A percentile compares a stretch with the other conserved stretches of the same genome.
phyloP scores from a whole-genome alignment of 768 basidiomycete genomes.

The Auricularia heimuer region DNA sequence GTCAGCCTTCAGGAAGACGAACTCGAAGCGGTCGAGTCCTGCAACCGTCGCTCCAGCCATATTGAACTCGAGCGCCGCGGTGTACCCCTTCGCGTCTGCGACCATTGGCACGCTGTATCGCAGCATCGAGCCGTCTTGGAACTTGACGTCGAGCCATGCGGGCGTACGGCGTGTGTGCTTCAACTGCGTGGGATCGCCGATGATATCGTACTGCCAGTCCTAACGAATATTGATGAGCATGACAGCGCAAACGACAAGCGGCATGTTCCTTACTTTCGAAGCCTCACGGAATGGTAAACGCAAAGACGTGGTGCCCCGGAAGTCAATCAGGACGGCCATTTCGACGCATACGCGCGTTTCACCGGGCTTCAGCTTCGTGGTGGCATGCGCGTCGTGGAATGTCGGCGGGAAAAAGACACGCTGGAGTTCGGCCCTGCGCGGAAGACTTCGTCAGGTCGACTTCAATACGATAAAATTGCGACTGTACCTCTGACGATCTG shows the following conservation, averaged over 20 bases:
- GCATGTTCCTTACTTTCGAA: conserved; percentile 44
- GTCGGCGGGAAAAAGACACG: conserved; percentile 73
- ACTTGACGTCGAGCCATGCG: conserved; percentile 61
- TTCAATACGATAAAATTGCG: no score
- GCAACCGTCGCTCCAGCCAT: conserved; percentile 8
- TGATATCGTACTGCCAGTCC: conserved; percentile 87
- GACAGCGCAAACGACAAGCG: no score
- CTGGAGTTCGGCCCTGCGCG: conserved; percentile 59
- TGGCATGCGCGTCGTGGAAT: conserved; percentile 53
- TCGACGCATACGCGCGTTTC: conserved; percentile 66
- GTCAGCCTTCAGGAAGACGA: conserved; percentile 1
- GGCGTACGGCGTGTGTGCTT: conserved; percentile 35
- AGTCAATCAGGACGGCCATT: conserved; percentile 71
- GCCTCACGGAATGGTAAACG: conserved; percentile 72
- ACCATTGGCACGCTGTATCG: conserved; percentile 80
- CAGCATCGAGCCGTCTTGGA: conserved; percentile 77
- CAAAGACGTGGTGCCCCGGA: conserved; percentile 73
- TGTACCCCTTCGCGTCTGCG: conserved; percentile 45
- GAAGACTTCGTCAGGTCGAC: no score
- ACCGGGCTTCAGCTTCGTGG: conserved; percentile 39
- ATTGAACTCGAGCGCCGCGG: conserved; percentile 7
- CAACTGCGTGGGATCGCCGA: not conserved
- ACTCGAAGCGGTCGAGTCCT: not conserved
- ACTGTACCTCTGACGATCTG: conserved; percentile 72
- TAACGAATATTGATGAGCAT: conserved; percentile 16